phyloP scores from a whole-genome alignment of 2,329 filamentous ascomycete genomes.

The Epicoccum sorghinum region DNA sequence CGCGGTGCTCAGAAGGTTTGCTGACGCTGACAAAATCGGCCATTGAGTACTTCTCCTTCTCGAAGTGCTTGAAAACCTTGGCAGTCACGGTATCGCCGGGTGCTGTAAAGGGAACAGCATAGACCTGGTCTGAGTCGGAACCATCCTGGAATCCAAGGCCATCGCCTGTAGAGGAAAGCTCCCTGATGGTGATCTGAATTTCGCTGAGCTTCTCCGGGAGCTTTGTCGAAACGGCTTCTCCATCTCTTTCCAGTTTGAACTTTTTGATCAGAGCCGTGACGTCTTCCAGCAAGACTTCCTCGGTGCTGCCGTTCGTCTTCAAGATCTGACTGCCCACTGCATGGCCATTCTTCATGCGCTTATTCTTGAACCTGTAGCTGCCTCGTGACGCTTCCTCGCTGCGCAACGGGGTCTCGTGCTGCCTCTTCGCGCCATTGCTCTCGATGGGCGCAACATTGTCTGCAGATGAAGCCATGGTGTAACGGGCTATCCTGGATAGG shows the following conservation, averaged over 20 bases:
- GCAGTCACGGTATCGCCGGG: constrained; percentile 82
- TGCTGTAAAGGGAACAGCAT: constrained; percentile 85
- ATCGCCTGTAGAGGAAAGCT: constrained; percentile 90
- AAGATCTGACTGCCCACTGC: constrained; percentile 43
- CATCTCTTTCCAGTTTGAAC: constrained; percentile 32
- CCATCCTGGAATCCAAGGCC: constrained; percentile 77
- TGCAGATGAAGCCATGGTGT: constrained; percentile 44
- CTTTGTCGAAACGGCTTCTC: constrained; percentile 1
- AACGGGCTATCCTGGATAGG: constrained; percentile 17
- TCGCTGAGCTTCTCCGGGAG: constrained; percentile 74
- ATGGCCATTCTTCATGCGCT: constrained; percentile 55
- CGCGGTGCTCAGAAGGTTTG: constrained; percentile 74
- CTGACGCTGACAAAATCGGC: constrained; percentile 83
- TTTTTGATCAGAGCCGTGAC: constrained; percentile 51
- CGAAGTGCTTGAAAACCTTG: constrained; percentile 77
- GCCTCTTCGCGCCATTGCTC: constrained; percentile 43
- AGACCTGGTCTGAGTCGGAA: constrained; percentile 69
- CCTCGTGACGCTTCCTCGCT: constrained; percentile 43
- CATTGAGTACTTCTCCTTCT: constrained; percentile 69
- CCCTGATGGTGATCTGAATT: constrained; percentile 79
- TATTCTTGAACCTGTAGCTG: constrained; percentile 51
- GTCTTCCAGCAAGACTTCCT: constrained; percentile 56
- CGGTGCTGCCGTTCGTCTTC: constrained; percentile 54
- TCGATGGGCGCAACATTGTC: constrained; percentile 38
- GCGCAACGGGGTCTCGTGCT: constrained; percentile 40